A percentile compares a stretch with the other conserved stretches of the same genome.
These are phyloP conservation scores for Lipomyces mesembrius DNA, from an alignment of 805 yeast genomes.

Conservation along the genomic window DNA sequence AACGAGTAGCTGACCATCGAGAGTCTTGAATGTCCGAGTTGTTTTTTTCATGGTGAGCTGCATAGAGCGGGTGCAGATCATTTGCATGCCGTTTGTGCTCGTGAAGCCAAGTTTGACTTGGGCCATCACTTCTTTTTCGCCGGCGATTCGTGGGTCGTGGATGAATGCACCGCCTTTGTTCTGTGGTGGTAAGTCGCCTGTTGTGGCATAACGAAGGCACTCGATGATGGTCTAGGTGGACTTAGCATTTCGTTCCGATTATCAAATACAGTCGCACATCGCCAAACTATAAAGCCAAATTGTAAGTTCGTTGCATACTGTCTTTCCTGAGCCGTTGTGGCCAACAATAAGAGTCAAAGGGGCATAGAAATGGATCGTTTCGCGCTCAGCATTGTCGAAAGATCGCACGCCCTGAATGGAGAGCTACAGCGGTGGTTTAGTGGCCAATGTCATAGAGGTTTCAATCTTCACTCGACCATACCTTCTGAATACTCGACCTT, in stretches of 20 bases:
- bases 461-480: not conserved
- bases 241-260: not conserved
- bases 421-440: conserved; percentile 49
- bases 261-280: not conserved
- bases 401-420: conserved; percentile 89
- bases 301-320: conserved; percentile 47
- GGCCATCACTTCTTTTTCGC: conserved; percentile 78
- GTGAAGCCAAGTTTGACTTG: conserved; percentile 88
- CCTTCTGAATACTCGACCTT: conserved; percentile 4
- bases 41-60: conserved; percentile 69
- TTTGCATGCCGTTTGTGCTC: conserved; percentile 69
- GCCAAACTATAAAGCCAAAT: not conserved
- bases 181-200: conserved; percentile 95
- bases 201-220: conserved; percentile 89
- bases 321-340: conserved; percentile 94
- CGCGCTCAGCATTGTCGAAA: conserved; percentile 81
- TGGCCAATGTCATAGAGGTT: not conserved
- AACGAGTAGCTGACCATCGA: conserved; percentile 84
- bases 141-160: conserved; percentile 71
- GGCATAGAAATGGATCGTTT: conserved; percentile 83
- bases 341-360: conserved; percentile 96
- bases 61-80: conserved; percentile 87
- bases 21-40: conserved; percentile 77
- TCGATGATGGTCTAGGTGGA: conserved; percentile 73
- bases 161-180: conserved; percentile 95